A percentile compares a stretch with the other conserved stretches of the same genome.
Evolutionary conservation across 208 protist species (phyloP).

Genomic region (Acanthamoeba rhysodes): DNA sequence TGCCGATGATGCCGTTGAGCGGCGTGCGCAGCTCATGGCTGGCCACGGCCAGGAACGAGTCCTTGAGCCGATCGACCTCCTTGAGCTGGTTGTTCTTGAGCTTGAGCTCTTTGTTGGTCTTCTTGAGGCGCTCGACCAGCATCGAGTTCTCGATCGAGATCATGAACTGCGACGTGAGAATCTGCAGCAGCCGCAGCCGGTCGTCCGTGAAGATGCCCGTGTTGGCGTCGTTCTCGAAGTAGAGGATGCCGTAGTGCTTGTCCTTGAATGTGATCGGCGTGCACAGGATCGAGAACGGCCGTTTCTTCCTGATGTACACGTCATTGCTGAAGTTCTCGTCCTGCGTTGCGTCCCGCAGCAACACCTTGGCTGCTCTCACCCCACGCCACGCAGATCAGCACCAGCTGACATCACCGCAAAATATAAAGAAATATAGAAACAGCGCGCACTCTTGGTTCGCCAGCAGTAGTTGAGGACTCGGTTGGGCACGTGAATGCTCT

Average conservation of each 20-base stretch:
- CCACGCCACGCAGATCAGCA: background rate
- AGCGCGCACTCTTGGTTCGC: conserved; percentile 41
- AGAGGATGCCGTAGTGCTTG: conserved; percentile 24
- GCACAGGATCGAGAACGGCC: conserved; percentile 51
- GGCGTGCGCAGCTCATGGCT: conserved; percentile 83
- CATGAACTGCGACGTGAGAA: conserved; percentile 59
- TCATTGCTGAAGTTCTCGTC: conserved; percentile 47
- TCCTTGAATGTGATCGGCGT: conserved; percentile 39
- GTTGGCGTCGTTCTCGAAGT: conserved; percentile 46
- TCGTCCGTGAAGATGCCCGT: conserved; percentile 57
- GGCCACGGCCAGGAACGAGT: conserved; percentile 69
- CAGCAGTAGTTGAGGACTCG: conserved; percentile 73
- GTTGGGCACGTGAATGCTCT: conserved; percentile 25
- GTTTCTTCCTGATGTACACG: background rate
- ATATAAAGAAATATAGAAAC: no score
- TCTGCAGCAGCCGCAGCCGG: conserved; percentile 41
- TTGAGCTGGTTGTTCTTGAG: conserved; percentile 57
- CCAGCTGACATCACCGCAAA: background rate
- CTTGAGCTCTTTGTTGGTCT: conserved; percentile 45
- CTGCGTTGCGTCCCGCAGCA: background rate
- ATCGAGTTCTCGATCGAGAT: conserved; percentile 64
- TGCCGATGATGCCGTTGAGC: conserved; percentile 83
- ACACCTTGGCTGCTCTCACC: background rate
- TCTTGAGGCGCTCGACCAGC: background rate
- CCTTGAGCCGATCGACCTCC: conserved; percentile 51